phyloP scores from a whole-genome alignment of 495 filamentous ascomycete genomes.

The Neurospora tetraspora region DNA sequence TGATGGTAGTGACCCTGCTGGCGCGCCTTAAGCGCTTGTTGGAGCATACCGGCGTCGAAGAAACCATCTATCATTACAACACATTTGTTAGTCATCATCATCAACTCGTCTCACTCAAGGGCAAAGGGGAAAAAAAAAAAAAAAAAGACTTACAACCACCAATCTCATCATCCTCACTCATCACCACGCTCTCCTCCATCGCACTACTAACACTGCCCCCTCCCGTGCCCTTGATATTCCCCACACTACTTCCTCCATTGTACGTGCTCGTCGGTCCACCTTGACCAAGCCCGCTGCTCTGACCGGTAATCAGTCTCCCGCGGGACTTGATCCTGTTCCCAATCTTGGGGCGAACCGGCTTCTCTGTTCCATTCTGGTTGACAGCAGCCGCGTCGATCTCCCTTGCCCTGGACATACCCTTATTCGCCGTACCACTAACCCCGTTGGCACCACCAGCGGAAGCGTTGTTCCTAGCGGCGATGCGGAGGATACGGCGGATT shows the following conservation, averaged over 20 bases:
- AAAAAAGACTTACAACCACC: slow-evolving; percentile 69
- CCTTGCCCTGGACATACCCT: slow-evolving; percentile 26
- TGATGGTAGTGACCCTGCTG: slow-evolving; percentile 29
- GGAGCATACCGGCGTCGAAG: slow-evolving; percentile 90
- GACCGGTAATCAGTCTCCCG: slow-evolving; percentile 45
- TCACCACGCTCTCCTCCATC: slow-evolving; percentile 49
- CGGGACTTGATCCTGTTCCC: slow-evolving; percentile 39
- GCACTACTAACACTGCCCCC: slow-evolving; percentile 31
- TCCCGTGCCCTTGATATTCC: slow-evolving; percentile 12
- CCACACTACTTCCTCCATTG: neutral
- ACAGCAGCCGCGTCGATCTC: slow-evolving; percentile 27
- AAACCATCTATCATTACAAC: slow-evolving; percentile 60
- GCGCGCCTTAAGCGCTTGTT: slow-evolving; percentile 69
- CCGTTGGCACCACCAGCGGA: neutral
- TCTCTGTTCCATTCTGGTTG: neutral
- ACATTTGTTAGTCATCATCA: slow-evolving; percentile 17
- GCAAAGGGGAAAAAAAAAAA: too few species aligned
- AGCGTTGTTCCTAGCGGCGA: slow-evolving; percentile 44
- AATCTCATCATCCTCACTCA: slow-evolving; percentile 79
- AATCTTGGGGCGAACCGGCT: neutral
- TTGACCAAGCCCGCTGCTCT: slow-evolving; percentile 27
- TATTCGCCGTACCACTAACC: neutral
- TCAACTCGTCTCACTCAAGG: neutral
- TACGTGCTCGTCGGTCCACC: slow-evolving; percentile 5
- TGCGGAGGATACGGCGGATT: slow-evolving; percentile 70